Percentiles rank a stretch among this genome's conserved stretches.
Evolutionary conservation across 331 rosid genomes (phyloP).

Genomic region (Telfairia occidentalis): DNA sequence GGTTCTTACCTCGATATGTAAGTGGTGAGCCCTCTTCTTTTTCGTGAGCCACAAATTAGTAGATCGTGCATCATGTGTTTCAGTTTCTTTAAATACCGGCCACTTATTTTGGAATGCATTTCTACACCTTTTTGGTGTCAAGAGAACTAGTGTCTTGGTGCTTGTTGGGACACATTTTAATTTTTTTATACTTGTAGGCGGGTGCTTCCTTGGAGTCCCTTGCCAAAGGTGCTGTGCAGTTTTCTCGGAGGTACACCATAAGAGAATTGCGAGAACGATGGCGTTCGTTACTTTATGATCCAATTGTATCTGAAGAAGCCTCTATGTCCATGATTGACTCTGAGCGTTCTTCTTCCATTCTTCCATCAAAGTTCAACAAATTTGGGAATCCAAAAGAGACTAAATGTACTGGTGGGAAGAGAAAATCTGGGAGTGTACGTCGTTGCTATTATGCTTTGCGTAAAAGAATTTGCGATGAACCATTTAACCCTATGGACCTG

Average conservation of each 20-base stretch:
- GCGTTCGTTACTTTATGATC: conserved; percentile 70
- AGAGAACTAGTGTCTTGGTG: not conserved
- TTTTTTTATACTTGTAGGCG: conserved; percentile 33
- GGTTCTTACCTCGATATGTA: not conserved
- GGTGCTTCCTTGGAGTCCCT: conserved; percentile 98
- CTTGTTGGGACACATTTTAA: conserved; percentile 12
- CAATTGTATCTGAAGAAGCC: conserved; percentile 47
- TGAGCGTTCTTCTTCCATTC: conserved; percentile 37
- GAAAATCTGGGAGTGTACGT: conserved; percentile 55
- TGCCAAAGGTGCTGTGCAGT: conserved; percentile 92
- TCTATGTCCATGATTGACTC: conserved; percentile 38
- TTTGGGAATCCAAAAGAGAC: conserved; percentile 42
- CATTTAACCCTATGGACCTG: conserved; percentile 37
- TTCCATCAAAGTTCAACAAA: conserved; percentile 35
- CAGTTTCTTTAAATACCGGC: not conserved
- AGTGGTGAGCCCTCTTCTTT: not conserved
- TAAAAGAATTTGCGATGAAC: conserved; percentile 47
- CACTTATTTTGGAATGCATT: not conserved
- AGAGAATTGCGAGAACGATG: conserved; percentile 75
- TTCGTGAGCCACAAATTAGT: not conserved
- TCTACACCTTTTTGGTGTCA: not conserved
- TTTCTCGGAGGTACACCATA: conserved; percentile 61
- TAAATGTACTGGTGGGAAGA: conserved; percentile 39
- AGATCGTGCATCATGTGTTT: not conserved
- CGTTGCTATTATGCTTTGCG: conserved; percentile 55